Evolutionary conservation across 352 stramenopile species (phyloP), one percentile per base, ranked within the genome.

Genomic region (Phytophthora pistaciae): DNA sequence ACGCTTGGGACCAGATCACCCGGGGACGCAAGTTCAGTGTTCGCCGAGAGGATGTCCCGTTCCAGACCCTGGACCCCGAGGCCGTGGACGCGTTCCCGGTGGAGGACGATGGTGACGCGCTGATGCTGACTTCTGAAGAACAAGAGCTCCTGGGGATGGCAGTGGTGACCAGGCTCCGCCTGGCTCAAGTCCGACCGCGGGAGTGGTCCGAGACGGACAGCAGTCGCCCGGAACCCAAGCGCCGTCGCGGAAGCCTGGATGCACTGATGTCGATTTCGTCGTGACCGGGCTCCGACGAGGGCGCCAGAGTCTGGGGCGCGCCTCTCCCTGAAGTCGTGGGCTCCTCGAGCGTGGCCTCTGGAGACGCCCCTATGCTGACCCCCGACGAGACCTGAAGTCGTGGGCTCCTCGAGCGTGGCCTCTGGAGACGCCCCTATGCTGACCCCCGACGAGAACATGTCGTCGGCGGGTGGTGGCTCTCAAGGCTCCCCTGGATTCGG

Each of bases 371-470:
- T 1, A 64, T 64, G 57, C 3, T 64, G 25, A 56, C 57, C 4
- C 57, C 42, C 2, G 57, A 64, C 27, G 44, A 64, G 25, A 56
- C n/a, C n/a, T n/a, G n/a, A n/a, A n/a, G 21, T 57, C 0, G 58
- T 65, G 11, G 44, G 25, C 25, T 29, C 25, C 25, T 29, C 25
- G 25, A 29, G 25, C 25, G 25, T 29, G 25, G 25, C 25, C 25
- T 29, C 25, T 4, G 25, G 25, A 29, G 25, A 29, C 25, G 44
- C 57, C 3, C 57, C 40, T 0, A 64, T 64, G 57, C 3, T 64
- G 25, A 56, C 57, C 4, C 57, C 42, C 2, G 57, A 64, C 27
- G 44, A 64, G 25, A 56, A 48, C 9, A 64, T 64, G 56, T 63
- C 56, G 5, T 56, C 42, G 4, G 44, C 27, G 1, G 57, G 27